Conservation (phyloP, 768 basidiomycete species). For the Trametes elegans region DNA sequence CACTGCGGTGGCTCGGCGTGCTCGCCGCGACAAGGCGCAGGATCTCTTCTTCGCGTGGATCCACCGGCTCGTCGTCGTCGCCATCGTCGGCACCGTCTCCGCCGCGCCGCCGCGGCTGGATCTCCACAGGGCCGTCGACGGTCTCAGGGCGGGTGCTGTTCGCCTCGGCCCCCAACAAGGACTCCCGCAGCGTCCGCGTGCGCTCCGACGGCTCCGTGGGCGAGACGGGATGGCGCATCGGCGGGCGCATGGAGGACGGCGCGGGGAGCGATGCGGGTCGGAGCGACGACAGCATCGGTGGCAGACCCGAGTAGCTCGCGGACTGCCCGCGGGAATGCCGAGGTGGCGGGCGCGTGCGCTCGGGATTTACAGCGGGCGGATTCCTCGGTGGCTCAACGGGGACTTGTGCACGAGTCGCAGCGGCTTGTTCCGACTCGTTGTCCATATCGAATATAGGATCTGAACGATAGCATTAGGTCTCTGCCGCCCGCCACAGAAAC, state of each 20-base stretch:
- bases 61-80: slow-evolving; percentile 22
- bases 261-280: slow-evolving; percentile 69
- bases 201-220: slow-evolving; percentile 18
- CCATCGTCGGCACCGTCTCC: slow-evolving; percentile 25
- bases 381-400: slow-evolving; percentile 6
- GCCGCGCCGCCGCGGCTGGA: slow-evolving; percentile 11
- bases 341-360: slow-evolving; percentile 25
- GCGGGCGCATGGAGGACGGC: slow-evolving; percentile 53
- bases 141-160: slow-evolving; percentile 14
- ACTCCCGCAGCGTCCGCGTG: slow-evolving; percentile 18
- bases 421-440: slow-evolving; percentile 41
- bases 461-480: slow-evolving; percentile 25
- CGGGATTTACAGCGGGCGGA: slow-evolving; percentile 8
- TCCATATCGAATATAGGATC: slow-evolving; percentile 75
- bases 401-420: slow-evolving; percentile 29
- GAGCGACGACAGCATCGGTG: slow-evolving; percentile 56
- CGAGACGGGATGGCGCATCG: slow-evolving; percentile 7
- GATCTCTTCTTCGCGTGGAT: slow-evolving; percentile 51
- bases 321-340: slow-evolving; percentile 25
- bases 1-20: slow-evolving; percentile 68
- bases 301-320: slow-evolving; percentile 40
- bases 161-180: slow-evolving; percentile 13
- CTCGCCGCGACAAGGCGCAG: slow-evolving; percentile 64
- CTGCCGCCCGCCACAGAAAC: background rate
- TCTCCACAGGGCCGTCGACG: slow-evolving; percentile 17